These are phyloP conservation scores for Trichoderma gamsii DNA, from an alignment of 495 filamentous ascomycete species.

Conservation along the genomic window DNA sequence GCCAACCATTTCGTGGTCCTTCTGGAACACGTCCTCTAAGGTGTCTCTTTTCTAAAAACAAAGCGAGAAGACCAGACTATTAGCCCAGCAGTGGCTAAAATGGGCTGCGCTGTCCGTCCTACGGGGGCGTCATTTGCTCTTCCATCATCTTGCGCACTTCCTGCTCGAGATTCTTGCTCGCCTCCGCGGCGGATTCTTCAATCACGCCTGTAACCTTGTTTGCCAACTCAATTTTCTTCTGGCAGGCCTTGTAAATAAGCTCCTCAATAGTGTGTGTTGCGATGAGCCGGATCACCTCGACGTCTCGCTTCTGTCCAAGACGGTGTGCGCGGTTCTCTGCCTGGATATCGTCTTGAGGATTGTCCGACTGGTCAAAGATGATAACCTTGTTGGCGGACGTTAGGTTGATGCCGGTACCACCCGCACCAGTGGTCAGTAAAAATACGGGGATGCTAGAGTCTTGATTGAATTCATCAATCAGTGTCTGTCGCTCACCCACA, in stretches of 20 bases:
- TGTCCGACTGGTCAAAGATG: conserved; percentile 93
- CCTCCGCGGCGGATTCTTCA: conserved; percentile 27
- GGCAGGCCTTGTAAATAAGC: conserved; percentile 79
- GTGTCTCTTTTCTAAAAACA: not conserved
- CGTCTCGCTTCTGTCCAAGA: conserved; percentile 81
- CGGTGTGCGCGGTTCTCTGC: conserved; percentile 95
- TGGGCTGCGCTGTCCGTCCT: not conserved
- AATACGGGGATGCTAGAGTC: conserved; percentile 80
- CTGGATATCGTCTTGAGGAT: conserved; percentile 93
- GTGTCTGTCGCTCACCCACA: conserved; percentile 72
- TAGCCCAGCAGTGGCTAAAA: not conserved
- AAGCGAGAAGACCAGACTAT: not conserved
- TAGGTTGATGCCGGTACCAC: conserved; percentile 91
- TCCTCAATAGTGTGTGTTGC: conserved; percentile 84
- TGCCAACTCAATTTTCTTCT: conserved; percentile 90
- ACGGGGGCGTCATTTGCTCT: conserved; percentile 16
- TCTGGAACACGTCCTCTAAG: not conserved
- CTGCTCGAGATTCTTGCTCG: conserved; percentile 23
- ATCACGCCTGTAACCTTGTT: conserved; percentile 56
- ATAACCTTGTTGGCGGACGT: conserved; percentile 94
- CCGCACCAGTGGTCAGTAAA: conserved; percentile 85
- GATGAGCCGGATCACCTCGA: conserved; percentile 78
- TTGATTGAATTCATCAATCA: conserved; percentile 79
- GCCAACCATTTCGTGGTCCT: not conserved
- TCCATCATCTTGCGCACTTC: conserved; percentile 20